Conservation (phyloP, 306 rosid species). For the Fagus crenata region DNA sequence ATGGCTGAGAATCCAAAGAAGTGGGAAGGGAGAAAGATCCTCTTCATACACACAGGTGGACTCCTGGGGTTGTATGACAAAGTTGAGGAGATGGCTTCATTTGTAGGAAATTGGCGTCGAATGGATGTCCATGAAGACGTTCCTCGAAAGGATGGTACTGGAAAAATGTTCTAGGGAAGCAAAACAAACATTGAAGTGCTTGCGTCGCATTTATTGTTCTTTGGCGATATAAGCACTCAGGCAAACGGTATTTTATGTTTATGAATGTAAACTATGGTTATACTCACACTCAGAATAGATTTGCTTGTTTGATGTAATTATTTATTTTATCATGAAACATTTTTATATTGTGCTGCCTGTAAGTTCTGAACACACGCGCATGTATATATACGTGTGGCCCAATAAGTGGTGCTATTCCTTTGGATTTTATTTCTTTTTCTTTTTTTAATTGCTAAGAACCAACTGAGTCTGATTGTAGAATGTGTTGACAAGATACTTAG, state of each 20-base stretch:
- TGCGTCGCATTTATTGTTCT: constrained; percentile 5
- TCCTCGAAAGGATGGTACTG: constrained; percentile 68
- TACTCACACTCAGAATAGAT: not conserved
- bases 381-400: too few relatives aligned
- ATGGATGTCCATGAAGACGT: constrained; percentile 75
- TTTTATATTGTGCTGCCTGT: too few relatives aligned
- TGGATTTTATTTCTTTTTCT: too few relatives aligned
- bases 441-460: too few relatives aligned
- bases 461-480: too few relatives aligned
- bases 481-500: too few relatives aligned
- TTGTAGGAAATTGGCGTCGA: constrained; percentile 67
- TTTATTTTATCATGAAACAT: too few relatives aligned
- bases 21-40: constrained; percentile 95
- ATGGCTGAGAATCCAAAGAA: constrained; percentile 70
- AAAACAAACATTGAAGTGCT: constrained; percentile 12
- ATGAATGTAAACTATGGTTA: constrained; percentile 11
- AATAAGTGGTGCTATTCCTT: too few relatives aligned
- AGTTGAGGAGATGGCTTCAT: constrained; percentile 65
- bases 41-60: constrained; percentile 93
- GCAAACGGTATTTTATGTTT: not conserved
- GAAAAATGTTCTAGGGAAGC: constrained; percentile 70
- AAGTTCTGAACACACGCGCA: too few relatives aligned
- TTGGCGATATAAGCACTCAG: not conserved
- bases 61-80: constrained; percentile 87
- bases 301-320: too few relatives aligned